Conservation (phyloP, 2,329 filamentous ascomycete species). For the Colletotrichum acutatum region DNA sequence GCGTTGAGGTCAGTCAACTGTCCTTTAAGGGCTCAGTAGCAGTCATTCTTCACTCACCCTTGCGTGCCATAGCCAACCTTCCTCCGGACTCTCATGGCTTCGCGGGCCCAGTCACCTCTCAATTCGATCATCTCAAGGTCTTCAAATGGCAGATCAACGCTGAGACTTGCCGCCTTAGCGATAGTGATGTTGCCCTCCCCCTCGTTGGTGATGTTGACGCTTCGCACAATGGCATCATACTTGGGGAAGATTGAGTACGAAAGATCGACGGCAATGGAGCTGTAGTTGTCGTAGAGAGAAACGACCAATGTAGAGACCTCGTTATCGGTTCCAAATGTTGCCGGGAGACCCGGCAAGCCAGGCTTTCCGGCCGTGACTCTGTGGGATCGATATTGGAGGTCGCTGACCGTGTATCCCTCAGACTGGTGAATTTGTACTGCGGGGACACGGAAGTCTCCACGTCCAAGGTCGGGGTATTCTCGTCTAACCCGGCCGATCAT, state of each 20-base stretch:
- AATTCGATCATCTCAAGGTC: slow-evolving; percentile 72
- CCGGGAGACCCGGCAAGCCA: slow-evolving; percentile 63
- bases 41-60: slow-evolving; percentile 50
- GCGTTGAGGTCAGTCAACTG: not conserved
- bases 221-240: slow-evolving; percentile 70
- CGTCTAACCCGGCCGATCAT: slow-evolving; percentile 61
- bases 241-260: slow-evolving; percentile 72
- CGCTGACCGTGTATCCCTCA: slow-evolving; percentile 67
- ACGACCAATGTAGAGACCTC: slow-evolving; percentile 70
- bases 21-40: fast-evolving
- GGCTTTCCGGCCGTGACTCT: slow-evolving; percentile 67
- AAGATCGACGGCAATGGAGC: slow-evolving; percentile 66
- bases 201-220: slow-evolving; percentile 70
- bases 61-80: slow-evolving; percentile 67
- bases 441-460: slow-evolving; percentile 71
- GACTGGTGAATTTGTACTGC: slow-evolving; percentile 70
- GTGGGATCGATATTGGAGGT: slow-evolving; percentile 68
- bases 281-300: slow-evolving; percentile 68
- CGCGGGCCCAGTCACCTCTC: slow-evolving; percentile 71
- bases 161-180: slow-evolving; percentile 69
- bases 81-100: slow-evolving; percentile 64
- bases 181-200: slow-evolving; percentile 63
- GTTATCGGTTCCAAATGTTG: slow-evolving; percentile 65
- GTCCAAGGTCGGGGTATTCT: slow-evolving; percentile 73
- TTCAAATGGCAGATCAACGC: slow-evolving; percentile 68